Percentiles rank a stretch among this genome's conserved stretches.
Conservation (phyloP, 176 grass and related monocot species). For the Elymus sibiricus region DNA sequence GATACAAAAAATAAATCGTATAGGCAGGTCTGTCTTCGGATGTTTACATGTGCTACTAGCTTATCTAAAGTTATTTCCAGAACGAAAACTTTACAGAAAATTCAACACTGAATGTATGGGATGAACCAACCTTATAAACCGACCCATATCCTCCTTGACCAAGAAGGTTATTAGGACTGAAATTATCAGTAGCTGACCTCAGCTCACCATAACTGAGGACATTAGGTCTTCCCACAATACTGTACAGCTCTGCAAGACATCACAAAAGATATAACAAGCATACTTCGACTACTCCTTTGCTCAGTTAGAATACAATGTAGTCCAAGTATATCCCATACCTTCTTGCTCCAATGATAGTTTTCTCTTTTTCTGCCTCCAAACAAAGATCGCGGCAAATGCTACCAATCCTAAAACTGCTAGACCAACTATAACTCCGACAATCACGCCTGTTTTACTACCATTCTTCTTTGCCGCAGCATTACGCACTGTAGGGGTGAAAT, state of each 20-base stretch:
- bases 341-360: conserved; percentile 40
- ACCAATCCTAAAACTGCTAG: conserved; percentile 39
- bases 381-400: conserved; percentile 32
- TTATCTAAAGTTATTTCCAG: background rate
- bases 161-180: conserved; percentile 71
- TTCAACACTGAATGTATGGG: background rate
- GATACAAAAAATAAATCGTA: background rate
- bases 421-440: conserved; percentile 58
- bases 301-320: background rate
- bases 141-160: conserved; percentile 86
- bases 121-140: conserved; percentile 68
- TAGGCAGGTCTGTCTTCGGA: background rate
- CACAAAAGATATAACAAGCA: background rate
- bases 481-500: conserved; percentile 62
- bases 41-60: background rate
- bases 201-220: conserved; percentile 68
- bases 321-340: conserved; percentile 22
- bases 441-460: conserved; percentile 44
- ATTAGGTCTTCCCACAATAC: conserved; percentile 56
- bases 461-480: conserved; percentile 14
- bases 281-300: background rate
- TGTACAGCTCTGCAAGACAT: conserved; percentile 55
- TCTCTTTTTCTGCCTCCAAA: conserved; percentile 53
- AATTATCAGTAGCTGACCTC: conserved; percentile 63
- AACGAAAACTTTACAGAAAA: background rate